Conservation (phyloP, 129 eudicot species). For the Pseudognaphalium luteoalbum region DNA sequence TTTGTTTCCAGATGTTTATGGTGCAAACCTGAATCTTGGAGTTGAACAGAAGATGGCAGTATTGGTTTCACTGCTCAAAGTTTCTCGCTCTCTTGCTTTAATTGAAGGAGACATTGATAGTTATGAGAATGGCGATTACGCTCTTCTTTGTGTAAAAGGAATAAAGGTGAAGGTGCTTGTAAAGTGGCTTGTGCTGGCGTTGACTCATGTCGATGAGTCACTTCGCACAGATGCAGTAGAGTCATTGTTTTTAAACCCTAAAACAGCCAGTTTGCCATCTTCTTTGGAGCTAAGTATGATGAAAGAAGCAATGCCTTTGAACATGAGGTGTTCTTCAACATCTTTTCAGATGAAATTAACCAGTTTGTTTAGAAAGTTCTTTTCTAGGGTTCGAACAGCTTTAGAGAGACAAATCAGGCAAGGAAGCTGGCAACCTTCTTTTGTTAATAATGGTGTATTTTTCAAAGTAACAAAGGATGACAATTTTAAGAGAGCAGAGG, state of each 20-base stretch:
- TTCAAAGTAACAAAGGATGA: constrained; percentile 29
- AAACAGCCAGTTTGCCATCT: constrained; percentile 89
- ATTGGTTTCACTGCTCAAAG: constrained; percentile 86
- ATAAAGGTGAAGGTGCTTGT: constrained; percentile 63
- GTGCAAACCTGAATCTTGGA: constrained; percentile 41
- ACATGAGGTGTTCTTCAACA: constrained; percentile 91
- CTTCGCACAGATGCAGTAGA: constrained; percentile 97
- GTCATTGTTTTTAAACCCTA: constrained; percentile 88
- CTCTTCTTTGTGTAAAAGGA: constrained; percentile 64
- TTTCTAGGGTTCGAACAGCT: constrained; percentile 87
- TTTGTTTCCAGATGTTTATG: constrained; percentile 36
- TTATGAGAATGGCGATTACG: constrained; percentile 45
- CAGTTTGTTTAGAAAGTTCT: constrained; percentile 89
- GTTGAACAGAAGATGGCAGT: constrained; percentile 84
- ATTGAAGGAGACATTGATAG: constrained; percentile 93
- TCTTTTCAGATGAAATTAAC: constrained; percentile 96
- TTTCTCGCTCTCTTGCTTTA: constrained; percentile 82
- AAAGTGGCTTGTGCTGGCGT: constrained; percentile 70
- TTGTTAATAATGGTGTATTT: constrained; percentile 27
- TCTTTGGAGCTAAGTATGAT: constrained; percentile 80
- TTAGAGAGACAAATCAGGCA: constrained; percentile 81
- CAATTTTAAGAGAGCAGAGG: constrained; percentile 49
- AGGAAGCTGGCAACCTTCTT: constrained; percentile 69
- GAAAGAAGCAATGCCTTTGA: constrained; percentile 87
- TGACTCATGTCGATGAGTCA: constrained; percentile 87